Evolutionary conservation across 1,284 basidiomycete genomes (phyloP).

Genomic region (Cryptococcus hybrid): DNA sequence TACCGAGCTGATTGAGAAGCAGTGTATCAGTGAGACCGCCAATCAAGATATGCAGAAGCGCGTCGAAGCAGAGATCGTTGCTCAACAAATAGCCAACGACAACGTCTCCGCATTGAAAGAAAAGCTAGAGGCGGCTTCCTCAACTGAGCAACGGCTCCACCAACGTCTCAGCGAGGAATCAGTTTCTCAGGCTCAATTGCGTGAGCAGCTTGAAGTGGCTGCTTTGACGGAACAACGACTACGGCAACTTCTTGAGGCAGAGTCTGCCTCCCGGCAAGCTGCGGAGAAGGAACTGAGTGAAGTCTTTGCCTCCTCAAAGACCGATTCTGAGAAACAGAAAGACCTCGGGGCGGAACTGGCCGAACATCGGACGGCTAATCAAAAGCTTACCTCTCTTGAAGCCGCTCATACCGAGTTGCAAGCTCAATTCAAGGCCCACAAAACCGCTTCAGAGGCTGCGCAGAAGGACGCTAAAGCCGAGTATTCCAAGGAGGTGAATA

Average conservation of each 20-base stretch:
- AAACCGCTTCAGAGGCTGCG: neutral
- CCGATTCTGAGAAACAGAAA: neutral
- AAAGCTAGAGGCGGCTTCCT: neutral
- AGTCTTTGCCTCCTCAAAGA: neutral
- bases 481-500: conserved; percentile 6
- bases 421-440: neutral
- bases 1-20: neutral
- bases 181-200: neutral
- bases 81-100: conserved; percentile 2
- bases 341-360: neutral
- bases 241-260: neutral
- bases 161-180: neutral
- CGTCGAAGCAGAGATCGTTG: neutral
- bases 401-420: neutral
- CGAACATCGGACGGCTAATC: neutral
- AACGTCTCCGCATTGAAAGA: neutral
- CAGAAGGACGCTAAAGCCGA: conserved; percentile 3
- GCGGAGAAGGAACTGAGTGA: neutral
- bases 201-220: neutral
- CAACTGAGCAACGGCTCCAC: neutral
- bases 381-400: neutral
- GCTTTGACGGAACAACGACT: neutral
- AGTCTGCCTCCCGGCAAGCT: neutral
- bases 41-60: neutral
- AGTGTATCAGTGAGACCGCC: neutral